phyloP scores from a whole-genome alignment of 2,329 filamentous ascomycete species.

The Hypoxylon rubiginosum region DNA sequence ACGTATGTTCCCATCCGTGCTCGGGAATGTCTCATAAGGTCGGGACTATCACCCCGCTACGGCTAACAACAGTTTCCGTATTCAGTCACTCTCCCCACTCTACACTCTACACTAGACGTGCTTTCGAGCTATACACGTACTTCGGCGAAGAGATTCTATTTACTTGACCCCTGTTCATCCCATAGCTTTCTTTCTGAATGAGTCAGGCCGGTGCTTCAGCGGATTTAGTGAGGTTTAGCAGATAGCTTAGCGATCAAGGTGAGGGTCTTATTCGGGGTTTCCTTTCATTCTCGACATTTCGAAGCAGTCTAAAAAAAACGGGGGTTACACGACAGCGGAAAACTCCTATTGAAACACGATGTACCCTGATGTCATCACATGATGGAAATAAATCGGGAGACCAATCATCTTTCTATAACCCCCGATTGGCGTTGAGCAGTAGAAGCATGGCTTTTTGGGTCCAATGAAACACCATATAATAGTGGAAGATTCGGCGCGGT shows the following conservation, averaged over 20 bases:
- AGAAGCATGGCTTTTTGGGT: background rate
- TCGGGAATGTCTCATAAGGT: background rate
- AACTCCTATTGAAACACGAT: background rate
- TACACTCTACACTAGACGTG: background rate
- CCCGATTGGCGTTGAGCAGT: background rate
- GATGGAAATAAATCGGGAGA: background rate
- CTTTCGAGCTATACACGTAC: background rate
- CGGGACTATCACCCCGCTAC: background rate
- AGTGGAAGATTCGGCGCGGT: background rate
- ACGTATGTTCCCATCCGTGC: background rate
- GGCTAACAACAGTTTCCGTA: background rate
- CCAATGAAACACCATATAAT: background rate
- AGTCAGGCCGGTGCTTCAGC: background rate
- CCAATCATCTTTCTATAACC: background rate
- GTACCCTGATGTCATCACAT: background rate
- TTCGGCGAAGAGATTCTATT: background rate
- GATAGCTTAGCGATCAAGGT: background rate
- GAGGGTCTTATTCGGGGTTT: background rate
- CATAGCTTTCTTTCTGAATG: background rate
- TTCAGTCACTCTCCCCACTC: background rate
- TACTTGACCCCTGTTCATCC: background rate
- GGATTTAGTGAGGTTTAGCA: background rate
- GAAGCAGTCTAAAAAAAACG: background rate
- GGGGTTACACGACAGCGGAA: no score
- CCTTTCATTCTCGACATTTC: background rate